phyloP scores from a whole-genome alignment of 345 rosid genomes.

The Atalantia buxifolia region DNA sequence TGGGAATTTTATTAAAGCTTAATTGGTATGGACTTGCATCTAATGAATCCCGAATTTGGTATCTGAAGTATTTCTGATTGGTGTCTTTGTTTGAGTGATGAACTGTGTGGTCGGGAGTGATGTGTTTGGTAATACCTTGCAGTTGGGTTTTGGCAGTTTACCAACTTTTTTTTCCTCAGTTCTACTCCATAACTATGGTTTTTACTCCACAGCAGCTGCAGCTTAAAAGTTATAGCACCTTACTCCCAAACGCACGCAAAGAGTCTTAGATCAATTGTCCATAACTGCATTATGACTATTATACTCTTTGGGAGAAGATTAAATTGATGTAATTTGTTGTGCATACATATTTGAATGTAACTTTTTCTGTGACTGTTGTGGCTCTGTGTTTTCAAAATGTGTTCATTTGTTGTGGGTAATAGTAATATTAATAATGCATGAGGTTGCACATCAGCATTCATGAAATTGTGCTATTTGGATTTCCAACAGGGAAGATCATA shows the following conservation, averaged over 20 bases:
- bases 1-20: background rate
- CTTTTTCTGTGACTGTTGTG: background rate
- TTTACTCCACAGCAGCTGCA: too few species aligned
- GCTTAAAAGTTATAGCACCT: too few species aligned
- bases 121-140: too few species aligned
- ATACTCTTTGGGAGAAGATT: background rate
- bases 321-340: background rate
- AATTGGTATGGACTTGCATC: background rate
- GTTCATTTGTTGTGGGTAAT: too few species aligned
- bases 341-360: background rate
- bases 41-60: background rate
- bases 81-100: background rate
- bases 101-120: too few species aligned
- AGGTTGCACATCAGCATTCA: background rate
- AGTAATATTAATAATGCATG: too few species aligned
- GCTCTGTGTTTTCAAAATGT: background rate
- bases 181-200: too few species aligned
- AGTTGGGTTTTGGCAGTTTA: too few species aligned
- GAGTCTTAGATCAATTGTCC: background rate
- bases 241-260: too few species aligned
- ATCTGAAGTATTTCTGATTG: background rate
- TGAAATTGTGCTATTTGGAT: background rate
- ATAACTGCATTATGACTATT: background rate
- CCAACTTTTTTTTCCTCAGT: too few species aligned
- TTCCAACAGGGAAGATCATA: constrained; percentile 47